Conservation (phyloP, 202 grass and related monocot species). For the Sporobolus alterniflorus region DNA sequence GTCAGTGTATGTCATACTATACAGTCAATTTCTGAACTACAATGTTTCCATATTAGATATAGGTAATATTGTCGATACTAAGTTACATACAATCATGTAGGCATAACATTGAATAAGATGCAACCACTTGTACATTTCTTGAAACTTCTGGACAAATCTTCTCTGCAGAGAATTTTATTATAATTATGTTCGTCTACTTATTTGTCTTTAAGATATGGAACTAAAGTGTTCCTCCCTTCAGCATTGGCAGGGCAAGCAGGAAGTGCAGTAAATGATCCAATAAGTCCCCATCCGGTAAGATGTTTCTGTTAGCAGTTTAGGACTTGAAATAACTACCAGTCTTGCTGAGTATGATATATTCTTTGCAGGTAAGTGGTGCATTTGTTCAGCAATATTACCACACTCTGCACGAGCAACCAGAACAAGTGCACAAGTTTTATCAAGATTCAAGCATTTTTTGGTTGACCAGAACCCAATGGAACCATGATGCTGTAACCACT, state of each 20-base stretch:
- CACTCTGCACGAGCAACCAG: conserved; percentile 74
- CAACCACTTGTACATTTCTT: not conserved
- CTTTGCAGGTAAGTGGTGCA: conserved; percentile 66
- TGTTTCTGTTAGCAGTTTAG: not conserved
- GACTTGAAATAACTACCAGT: not conserved
- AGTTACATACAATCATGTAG: not conserved
- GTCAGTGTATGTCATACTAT: not conserved
- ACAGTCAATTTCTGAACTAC: not conserved
- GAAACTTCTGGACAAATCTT: not conserved
- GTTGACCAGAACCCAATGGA: conserved; percentile 57
- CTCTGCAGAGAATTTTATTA: not conserved
- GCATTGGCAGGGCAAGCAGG: conserved; percentile 61
- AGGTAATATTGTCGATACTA: not conserved
- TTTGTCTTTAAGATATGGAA: conserved; percentile 17
- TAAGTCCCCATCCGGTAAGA: conserved; percentile 60
- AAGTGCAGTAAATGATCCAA: conserved; percentile 12
- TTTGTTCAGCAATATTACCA: conserved; percentile 96
- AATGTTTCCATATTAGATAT: not conserved
- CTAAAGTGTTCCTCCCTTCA: conserved; percentile 29
- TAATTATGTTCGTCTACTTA: not conserved
- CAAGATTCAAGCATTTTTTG: conserved; percentile 79
- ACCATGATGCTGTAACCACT: conserved; percentile 61
- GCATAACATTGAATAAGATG: not conserved
- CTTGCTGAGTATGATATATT: conserved; percentile 14
- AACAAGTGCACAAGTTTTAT: conserved; percentile 86